Evolutionary conservation across 176 grass and related monocot species (phyloP).

Genomic region (Calamus simplicifolius): DNA sequence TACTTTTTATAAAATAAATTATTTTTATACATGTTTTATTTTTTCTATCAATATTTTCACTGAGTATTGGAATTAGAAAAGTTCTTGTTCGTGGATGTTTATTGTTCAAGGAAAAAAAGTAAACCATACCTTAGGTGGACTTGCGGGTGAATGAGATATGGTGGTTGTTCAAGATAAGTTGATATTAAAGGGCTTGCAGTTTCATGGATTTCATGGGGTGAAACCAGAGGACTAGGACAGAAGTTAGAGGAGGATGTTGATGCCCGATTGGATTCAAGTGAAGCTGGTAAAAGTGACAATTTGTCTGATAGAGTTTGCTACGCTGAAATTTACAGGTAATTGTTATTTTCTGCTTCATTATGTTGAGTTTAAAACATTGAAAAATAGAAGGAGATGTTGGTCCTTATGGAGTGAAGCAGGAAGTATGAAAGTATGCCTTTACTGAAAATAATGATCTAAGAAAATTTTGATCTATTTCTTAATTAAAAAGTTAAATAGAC

Average conservation of each 20-base stretch:
- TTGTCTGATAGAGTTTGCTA: constrained; percentile 72
- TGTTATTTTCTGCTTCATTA: neutral
- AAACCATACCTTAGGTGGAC: constrained; percentile 16
- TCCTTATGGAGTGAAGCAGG: too few species aligned
- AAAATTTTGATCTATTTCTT: too few species aligned
- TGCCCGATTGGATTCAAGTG: constrained; percentile 64
- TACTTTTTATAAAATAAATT: too few species aligned
- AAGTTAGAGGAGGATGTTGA: constrained; percentile 72
- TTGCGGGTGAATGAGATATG: constrained; percentile 33
- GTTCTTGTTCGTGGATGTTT: too few species aligned
- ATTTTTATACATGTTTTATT: too few species aligned
- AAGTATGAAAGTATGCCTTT: too few species aligned
- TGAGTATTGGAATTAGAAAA: too few species aligned
- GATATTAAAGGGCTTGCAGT: constrained; percentile 53
- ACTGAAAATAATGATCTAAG: too few species aligned
- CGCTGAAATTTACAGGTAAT: constrained; percentile 62
- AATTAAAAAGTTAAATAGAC: too few species aligned
- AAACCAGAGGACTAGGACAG: constrained; percentile 69
- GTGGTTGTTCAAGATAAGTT: constrained; percentile 41
- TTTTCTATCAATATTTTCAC: too few species aligned
- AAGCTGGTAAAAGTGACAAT: constrained; percentile 50
- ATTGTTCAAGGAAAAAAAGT: neutral
- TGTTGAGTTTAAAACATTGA: too few species aligned
- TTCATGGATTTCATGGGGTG: constrained; percentile 87
- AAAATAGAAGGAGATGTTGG: too few species aligned